Evolutionary conservation across 2,329 filamentous ascomycete genomes (phyloP), one percentile per base, ranked within the genome.

Genomic region (Sordariomycetes sp.): DNA sequence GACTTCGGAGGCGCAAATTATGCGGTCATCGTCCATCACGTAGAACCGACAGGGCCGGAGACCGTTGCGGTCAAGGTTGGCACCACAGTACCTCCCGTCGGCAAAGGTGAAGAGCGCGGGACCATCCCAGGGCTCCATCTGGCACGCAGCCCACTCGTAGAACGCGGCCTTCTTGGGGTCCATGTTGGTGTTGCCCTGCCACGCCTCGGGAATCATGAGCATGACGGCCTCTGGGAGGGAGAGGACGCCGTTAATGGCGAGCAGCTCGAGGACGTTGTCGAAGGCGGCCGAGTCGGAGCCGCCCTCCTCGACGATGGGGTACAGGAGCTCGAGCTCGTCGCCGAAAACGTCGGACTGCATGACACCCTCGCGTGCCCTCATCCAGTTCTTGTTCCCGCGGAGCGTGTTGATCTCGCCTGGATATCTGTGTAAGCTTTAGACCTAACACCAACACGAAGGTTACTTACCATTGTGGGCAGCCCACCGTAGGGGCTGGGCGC

Each of bases 81-180:
- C 93, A 81, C 93, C 93, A 68, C 93, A 97, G 79, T 94, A 97
- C 62, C 93, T 87, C 61, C 93, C 93, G 71, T 97, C 93, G 32
- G 93, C 90, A 74, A 97, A 97, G 7, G 92, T 97, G 79, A 97
- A 97, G 35, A 97, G 83, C 59, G 93, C 93, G 37, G 93, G 93
- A 20, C 93, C 93, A 73, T 97, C 93, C 93, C 93, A 97, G 18
- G 93, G 92, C 77, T 97, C 93, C 93, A 97, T 97, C 79, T 96
- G 89, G 73, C 93, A 97, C 64, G 91, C 92, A 67, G 93, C 93
- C 91, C 93, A 97, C 72, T 97, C 92, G 75, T 97, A 97, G 75
- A 97, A 97, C 56, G 93, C 93, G 60, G 92, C 89, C 77, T 97
- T 97, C 68, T 90, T 89, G 59, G 91, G 90, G 67, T 97, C 92